These are phyloP conservation scores for Clarkia xantiana DNA, from an alignment of 345 rosid species.

Conservation along the genomic window DNA sequence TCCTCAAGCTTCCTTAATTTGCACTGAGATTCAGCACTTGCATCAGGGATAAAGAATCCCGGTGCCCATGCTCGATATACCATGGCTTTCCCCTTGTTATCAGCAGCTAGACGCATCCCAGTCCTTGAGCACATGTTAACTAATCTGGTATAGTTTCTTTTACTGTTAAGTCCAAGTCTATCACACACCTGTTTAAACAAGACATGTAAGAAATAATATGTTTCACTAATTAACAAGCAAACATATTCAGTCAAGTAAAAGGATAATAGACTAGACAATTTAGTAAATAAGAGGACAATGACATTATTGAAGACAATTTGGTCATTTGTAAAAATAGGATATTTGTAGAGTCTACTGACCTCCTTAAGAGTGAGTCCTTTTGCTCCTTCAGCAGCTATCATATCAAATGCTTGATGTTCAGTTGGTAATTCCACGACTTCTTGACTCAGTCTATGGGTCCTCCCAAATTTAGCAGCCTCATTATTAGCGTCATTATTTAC, in stretches of 20 bases:
- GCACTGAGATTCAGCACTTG: conserved; percentile 29
- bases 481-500: conserved; percentile 20
- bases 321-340: conserved; percentile 1
- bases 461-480: conserved; percentile 48
- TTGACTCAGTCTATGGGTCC: conserved; percentile 40
- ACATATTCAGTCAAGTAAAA: neutral
- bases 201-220: conserved; percentile 1
- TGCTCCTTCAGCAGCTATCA: conserved; percentile 68
- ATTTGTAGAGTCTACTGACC: conserved; percentile 37
- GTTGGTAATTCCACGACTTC: conserved; percentile 70
- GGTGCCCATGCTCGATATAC: conserved; percentile 70
- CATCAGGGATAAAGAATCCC: conserved; percentile 26
- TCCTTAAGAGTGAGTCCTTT: conserved; percentile 55
- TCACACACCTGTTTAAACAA: conserved; percentile 45
- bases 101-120: conserved; percentile 66
- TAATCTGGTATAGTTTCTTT: conserved; percentile 57
- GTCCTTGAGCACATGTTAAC: conserved; percentile 46
- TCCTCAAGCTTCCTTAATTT: conserved; percentile 22
- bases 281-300: neutral
- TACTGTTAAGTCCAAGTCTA: conserved; percentile 77
- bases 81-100: conserved; percentile 48
- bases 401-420: conserved; percentile 76
- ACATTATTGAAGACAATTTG: neutral
- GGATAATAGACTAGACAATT: neutral
- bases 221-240: neutral